Conservation (phyloP, 2,329 filamentous ascomycete species). For the Fusarium pseudograminearum region DNA sequence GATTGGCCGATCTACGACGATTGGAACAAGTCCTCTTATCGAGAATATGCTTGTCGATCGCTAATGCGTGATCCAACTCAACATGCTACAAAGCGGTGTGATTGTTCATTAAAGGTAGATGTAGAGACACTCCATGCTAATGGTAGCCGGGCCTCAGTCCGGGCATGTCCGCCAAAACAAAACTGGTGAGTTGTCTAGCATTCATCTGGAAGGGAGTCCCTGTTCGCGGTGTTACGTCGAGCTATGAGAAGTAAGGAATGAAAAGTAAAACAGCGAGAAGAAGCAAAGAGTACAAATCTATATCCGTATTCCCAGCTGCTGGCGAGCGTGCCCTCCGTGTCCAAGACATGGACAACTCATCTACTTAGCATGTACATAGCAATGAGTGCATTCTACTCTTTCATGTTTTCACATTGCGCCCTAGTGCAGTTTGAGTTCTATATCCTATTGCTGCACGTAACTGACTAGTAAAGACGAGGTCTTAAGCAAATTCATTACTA, state of each 20-base stretch:
- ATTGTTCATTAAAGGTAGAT: background rate
- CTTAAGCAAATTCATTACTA: background rate
- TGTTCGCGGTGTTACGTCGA: background rate
- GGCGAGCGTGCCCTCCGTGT: background rate
- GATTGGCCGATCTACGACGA: constrained; percentile 22
- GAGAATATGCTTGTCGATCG: constrained; percentile 8
- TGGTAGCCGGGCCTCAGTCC: background rate
- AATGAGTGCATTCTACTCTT: background rate
- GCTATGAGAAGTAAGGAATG: background rate
- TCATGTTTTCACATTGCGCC: too few species aligned
- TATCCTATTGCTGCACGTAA: background rate
- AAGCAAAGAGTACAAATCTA: background rate
- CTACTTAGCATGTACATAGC: background rate
- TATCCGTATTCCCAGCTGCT: background rate
- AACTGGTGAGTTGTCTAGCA: background rate
- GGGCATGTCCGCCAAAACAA: background rate
- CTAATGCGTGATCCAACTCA: background rate
- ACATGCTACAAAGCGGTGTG: background rate
- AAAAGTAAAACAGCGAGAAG: background rate
- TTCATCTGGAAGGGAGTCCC: background rate
- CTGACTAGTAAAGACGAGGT: background rate
- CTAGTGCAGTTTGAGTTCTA: background rate
- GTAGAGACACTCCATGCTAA: background rate
- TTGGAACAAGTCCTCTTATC: constrained; percentile 17
- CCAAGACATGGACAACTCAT: background rate